phyloP scores from a whole-genome alignment of 805 yeast species.

The Zygosaccharomyces bailii region DNA sequence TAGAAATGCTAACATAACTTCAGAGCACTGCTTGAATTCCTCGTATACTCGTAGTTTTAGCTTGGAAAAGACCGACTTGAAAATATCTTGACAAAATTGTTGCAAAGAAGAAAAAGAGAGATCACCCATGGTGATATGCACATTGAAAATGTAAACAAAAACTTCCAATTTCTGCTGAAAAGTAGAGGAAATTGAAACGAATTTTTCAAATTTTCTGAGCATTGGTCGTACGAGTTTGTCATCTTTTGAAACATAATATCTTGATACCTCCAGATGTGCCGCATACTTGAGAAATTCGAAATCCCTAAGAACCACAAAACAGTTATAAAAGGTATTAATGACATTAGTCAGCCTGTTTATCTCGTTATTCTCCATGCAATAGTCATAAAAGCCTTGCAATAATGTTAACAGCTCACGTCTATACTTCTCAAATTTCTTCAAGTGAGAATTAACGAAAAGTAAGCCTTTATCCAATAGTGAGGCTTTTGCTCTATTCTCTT shows the following conservation, averaged over 20 bases:
- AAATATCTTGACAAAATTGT: constrained; percentile 17
- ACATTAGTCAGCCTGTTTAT: constrained; percentile 28
- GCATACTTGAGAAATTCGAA: constrained; percentile 8
- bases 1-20: constrained; percentile 29
- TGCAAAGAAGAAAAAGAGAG: constrained; percentile 13
- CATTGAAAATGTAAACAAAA: constrained; percentile 24
- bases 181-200: constrained; percentile 17
- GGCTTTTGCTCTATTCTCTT: constrained; percentile 5
- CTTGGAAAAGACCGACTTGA: constrained; percentile 14
- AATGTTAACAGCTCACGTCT: constrained; percentile 4
- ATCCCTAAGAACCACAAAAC: constrained; percentile 20
- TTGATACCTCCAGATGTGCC: constrained; percentile 11
- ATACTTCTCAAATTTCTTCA: constrained; percentile 4
- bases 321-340: constrained; percentile 30
- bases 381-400: constrained; percentile 15
- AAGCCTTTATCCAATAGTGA: constrained; percentile 24
- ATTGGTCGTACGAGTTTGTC: constrained; percentile 1
- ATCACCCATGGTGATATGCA: constrained; percentile 14
- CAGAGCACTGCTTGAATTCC: constrained; percentile 21
- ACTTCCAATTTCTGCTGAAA: constrained; percentile 14
- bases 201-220: constrained; percentile 23
- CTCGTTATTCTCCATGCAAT: constrained; percentile 20
- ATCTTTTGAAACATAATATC: constrained; percentile 10
- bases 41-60: constrained; percentile 13
- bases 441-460: constrained; percentile 20